Base-by-base conservation (phyloP, 2,329 filamentous ascomycete genomes). In the Verticillium dahliae region DNA sequence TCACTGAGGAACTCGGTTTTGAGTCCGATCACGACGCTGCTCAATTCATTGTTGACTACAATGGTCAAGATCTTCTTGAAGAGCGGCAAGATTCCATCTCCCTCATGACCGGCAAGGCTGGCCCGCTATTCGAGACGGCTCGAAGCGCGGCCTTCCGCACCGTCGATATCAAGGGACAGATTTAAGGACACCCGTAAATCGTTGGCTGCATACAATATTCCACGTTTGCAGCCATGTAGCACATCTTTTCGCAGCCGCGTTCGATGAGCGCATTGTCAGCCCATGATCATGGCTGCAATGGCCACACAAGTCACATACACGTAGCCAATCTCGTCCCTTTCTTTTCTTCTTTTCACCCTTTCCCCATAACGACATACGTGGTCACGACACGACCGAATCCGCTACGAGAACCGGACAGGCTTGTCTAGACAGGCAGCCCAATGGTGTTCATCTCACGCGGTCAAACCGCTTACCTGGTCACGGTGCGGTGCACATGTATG, bases 141-240 rank as follows among this genome's bases (percentile, higher is more conserved):
- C 90, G 88, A 73, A 76, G 81, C 45, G 81, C 83, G 65, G 94
- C 94, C 57, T 96, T 97, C 76, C 85, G 86, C 71, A 89, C 88
- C 73, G 90, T 98, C 81, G 93, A 98, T 78, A 96, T 98, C 81
- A 97, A 98, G 80, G 93, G 94, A 71, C 94, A 98, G 78, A 96
- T 97, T 72, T 95, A 80, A 89, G 34, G 45, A n/a, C n/a, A 50
- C n/a, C n/a, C n/a, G n/a, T 22, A 7, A n/a, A 9, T 22, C 22
- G 7, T 50, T 13, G 22, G 45, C 45, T 27, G 18, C 45, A 18
- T n/a, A 27, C 45, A 11, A 50, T n/a, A 18, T 10, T n/a, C 9
- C n/a, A 50, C 11, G n/a, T 10, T 22, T 22, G 45, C 45, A 22
- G 45, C 45, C n/a, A 6, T 5, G n/a, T n/a, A 9, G 9, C 45